Evolutionary conservation across 371 early-diverging fungal species (phyloP).

Genomic region (Rhizopus delemar): DNA sequence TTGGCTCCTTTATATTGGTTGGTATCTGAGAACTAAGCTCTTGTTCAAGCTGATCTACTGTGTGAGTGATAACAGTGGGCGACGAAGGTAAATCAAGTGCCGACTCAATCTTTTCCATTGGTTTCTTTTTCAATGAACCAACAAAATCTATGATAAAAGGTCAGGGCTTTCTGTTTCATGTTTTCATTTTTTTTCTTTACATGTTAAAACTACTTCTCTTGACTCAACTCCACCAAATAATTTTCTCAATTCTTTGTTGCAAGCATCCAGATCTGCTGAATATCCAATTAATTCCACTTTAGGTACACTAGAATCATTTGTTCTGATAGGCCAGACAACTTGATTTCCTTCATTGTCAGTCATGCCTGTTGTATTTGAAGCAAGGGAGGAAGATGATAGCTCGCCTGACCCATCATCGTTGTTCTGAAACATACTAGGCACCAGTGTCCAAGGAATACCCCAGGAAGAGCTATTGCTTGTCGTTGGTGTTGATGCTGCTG

Average conservation of each 20-base stretch:
- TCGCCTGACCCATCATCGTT: not conserved
- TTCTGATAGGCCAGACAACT: slow-evolving; percentile 36
- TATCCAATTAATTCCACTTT: slow-evolving; percentile 40
- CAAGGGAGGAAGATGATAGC: not conserved
- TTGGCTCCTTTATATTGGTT: slow-evolving; percentile 26
- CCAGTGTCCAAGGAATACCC: slow-evolving; percentile 56
- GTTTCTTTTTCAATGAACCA: slow-evolving; percentile 43
- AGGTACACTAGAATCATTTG: slow-evolving; percentile 30
- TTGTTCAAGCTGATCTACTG: slow-evolving; percentile 33
- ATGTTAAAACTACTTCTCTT: slow-evolving; percentile 44
- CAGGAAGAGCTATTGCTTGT: slow-evolving; percentile 22
- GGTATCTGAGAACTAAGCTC: slow-evolving; percentile 38
- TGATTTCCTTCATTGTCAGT: slow-evolving; percentile 13
- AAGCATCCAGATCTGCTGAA: slow-evolving; percentile 18
- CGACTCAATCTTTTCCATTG: slow-evolving; percentile 10
- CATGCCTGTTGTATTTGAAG: slow-evolving; percentile 3
- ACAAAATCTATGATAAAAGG: slow-evolving; percentile 34
- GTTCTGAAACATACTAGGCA: slow-evolving; percentile 39
- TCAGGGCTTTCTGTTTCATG: not conserved
- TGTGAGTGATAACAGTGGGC: slow-evolving; percentile 11
- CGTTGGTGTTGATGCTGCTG: not conserved
- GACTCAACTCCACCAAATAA: slow-evolving; percentile 39
- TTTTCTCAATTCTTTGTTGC: slow-evolving; percentile 35
- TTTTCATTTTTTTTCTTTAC: slow-evolving; percentile 18
- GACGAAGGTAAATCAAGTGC: slow-evolving; percentile 23